phyloP scores from a whole-genome alignment of 345 rosid species.

The Camelina laxa region DNA sequence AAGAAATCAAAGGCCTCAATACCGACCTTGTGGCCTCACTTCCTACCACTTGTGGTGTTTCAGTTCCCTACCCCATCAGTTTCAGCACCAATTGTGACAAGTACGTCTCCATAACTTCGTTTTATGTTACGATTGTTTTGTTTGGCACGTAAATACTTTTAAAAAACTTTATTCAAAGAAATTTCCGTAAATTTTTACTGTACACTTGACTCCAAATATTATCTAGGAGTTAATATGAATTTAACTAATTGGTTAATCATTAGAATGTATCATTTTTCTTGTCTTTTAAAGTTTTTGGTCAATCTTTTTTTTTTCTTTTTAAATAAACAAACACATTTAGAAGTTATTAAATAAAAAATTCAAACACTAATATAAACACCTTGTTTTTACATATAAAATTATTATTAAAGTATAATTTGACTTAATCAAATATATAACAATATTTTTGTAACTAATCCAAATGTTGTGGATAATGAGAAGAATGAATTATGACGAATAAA shows the following conservation, averaged over 20 bases:
- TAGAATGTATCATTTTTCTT: not conserved
- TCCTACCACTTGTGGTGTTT: conserved; percentile 55
- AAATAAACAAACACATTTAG: not conserved
- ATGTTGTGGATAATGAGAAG: not conserved
- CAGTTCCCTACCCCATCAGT: conserved; percentile 65
- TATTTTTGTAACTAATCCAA: not conserved
- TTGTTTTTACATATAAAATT: too few species aligned
- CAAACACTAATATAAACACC: not conserved
- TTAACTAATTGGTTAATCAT: not conserved
- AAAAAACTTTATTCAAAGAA: not conserved
- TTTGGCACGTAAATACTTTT: not conserved
- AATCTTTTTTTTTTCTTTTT: too few species aligned
- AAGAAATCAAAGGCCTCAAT: conserved; percentile 26
- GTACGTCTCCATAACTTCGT: conserved; percentile 37
- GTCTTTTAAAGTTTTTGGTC: not conserved
- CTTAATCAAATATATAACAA: not conserved
- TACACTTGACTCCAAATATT: not conserved
- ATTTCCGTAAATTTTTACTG: not conserved
- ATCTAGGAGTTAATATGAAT: not conserved
- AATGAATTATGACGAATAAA: not conserved
- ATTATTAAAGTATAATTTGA: too few species aligned
- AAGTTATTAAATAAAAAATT: not conserved
- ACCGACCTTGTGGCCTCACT: conserved; percentile 40
- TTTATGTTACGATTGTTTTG: not conserved
- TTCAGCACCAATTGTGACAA: conserved; percentile 52